Evolutionary conservation across 192 early-diverging fungal species (phyloP), one percentile per base, ranked within the genome.

Genomic region (Linnemannia hyalina): DNA sequence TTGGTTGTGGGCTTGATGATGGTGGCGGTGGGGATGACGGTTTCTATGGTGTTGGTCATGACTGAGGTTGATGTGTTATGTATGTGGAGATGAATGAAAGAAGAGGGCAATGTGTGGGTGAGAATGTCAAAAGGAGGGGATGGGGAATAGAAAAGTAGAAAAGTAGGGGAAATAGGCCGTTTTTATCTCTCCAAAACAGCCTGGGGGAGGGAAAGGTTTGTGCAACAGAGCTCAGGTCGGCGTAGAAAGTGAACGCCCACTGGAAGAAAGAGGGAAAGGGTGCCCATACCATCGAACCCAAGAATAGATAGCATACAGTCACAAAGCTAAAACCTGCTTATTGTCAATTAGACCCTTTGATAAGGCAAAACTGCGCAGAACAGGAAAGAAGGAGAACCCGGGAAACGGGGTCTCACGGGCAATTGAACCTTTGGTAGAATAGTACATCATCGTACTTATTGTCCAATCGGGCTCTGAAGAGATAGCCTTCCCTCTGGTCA

Each of bases 171-270:
- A 46, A 11, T 8, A 2, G 18, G 49, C 4, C 18, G 49, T 22
- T 52, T 52, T 52, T 49, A 49, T 52, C 49, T 52, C 16, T 52
- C 49, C 4, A 0, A 5, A 3, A 22, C 20, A 18, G 18, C 18
- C 49, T 52, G 20, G 16, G 49, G 20, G 49, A 5, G 3, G 38
- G 38, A 6, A 40, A 1, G 49, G 49, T 22, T 52, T 52, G 49
- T 52, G 20, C 49, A 22, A 52, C 49, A 52, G 20, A 52, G n/a
- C 98, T 98, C 89, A 98, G 98, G 88, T 95, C 98, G 85, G 97
- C 97, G 89, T 99, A 65, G 60, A 65, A 65, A 65, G 60, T 3
- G 26, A 32, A 32, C 29, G 11, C 60, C 60, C 11, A 65, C 60
- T 65, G 60, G 60, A 26, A 4, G n/a, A 23, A 26, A 10, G 55